These are phyloP conservation scores for Phytophthora litchii DNA, from an alignment of 352 stramenopile species.

Conservation along the genomic window DNA sequence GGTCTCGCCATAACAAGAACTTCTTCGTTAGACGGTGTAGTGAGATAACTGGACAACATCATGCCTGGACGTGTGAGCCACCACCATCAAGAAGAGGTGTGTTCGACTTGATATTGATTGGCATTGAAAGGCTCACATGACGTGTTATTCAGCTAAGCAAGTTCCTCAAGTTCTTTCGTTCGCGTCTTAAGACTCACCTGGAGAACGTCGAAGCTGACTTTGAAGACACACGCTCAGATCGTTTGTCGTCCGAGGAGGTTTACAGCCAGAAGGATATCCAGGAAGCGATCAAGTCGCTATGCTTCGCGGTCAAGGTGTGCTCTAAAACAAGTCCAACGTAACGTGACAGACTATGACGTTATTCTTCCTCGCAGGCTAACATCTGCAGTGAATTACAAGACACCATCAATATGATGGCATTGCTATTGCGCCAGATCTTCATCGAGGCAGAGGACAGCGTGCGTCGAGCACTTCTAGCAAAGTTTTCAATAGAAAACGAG, in stretches of 20 bases:
- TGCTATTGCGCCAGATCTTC: slow-evolving; percentile 85
- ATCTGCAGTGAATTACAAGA: slow-evolving; percentile 81
- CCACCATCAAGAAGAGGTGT: slow-evolving; percentile 75
- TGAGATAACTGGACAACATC: not conserved
- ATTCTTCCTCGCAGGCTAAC: slow-evolving; percentile 46
- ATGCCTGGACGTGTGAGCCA: slow-evolving; percentile 43
- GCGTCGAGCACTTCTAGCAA: slow-evolving; percentile 6
- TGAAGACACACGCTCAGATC: slow-evolving; percentile 82
- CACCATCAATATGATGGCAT: slow-evolving; percentile 88
- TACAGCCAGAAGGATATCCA: slow-evolving; percentile 87
- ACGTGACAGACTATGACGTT: not conserved
- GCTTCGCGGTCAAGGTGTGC: slow-evolving; percentile 79
- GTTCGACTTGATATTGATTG: not conserved
- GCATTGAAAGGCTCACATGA: slow-evolving; percentile 12
- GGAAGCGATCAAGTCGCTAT: slow-evolving; percentile 75
- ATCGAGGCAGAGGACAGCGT: slow-evolving; percentile 70
- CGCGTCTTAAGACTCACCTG: slow-evolving; percentile 72
- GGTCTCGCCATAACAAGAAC: not conserved
- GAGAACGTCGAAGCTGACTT: slow-evolving; percentile 88
- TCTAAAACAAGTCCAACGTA: not conserved
- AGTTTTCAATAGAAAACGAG: not conserved
- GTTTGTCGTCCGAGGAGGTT: slow-evolving; percentile 80
- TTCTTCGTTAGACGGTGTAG: not conserved
- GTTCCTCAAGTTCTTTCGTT: slow-evolving; percentile 89
- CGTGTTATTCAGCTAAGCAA: slow-evolving; percentile 55